A percentile compares a stretch with the other conserved stretches of the same genome.
These are phyloP conservation scores for Serendipita sp. DNA, from an alignment of 768 basidiomycete genomes.

Conservation along the genomic window DNA sequence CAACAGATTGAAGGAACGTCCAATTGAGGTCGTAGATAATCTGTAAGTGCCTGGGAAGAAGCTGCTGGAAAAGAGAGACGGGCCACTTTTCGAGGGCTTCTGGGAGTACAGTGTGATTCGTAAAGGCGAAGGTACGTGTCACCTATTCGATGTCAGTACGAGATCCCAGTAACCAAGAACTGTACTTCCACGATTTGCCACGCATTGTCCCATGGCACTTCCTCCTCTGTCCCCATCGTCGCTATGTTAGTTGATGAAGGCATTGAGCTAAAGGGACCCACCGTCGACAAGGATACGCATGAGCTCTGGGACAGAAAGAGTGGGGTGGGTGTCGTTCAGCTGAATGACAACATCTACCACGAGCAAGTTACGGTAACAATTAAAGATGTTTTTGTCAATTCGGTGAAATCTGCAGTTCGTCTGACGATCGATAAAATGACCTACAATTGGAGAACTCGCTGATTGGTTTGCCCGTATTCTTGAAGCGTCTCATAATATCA, in stretches of 20 bases:
- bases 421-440: slow-evolving; percentile 18
- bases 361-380: neutral
- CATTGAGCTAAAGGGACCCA: neutral
- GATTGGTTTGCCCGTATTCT: slow-evolving; percentile 70
- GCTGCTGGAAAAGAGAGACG: slow-evolving; percentile 67
- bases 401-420: neutral
- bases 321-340: slow-evolving; percentile 96
- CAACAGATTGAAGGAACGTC: slow-evolving; percentile 45
- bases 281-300: slow-evolving; percentile 51
- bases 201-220: slow-evolving; percentile 63
- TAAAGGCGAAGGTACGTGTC: slow-evolving; percentile 87
- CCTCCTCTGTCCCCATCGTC: slow-evolving; percentile 73
- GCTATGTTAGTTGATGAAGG: slow-evolving; percentile 6
- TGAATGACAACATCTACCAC: slow-evolving; percentile 82
- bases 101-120: slow-evolving; percentile 86
- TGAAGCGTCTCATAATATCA: slow-evolving; percentile 88
- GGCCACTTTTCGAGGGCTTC: slow-evolving; percentile 58
- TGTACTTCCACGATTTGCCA: slow-evolving; percentile 48
- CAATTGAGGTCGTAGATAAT: slow-evolving; percentile 69
- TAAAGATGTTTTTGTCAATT: neutral
- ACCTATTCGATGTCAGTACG: slow-evolving; percentile 19
- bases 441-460: slow-evolving; percentile 67
- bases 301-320: slow-evolving; percentile 85
- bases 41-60: slow-evolving; percentile 80
- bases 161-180: too few species aligned